Base-by-base conservation (phyloP, 257 asterid genomes). In the Lycium barbarum region DNA sequence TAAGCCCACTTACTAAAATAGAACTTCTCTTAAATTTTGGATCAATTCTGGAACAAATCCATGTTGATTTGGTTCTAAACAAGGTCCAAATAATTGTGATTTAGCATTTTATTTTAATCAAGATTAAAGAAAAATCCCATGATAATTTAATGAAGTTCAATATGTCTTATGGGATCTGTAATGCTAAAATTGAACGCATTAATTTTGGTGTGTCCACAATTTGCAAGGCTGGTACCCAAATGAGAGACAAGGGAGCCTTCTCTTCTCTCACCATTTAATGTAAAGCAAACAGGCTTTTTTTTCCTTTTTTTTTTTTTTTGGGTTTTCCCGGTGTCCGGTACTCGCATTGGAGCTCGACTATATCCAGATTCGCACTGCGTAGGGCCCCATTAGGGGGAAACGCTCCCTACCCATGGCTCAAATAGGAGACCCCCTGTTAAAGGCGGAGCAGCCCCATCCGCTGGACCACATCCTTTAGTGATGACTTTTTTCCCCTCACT, bases 191-290 rank as follows among this genome's bases (percentile, higher is more conserved):
- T 62, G 70, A 62, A 22, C 7, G 22, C 71, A 65, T 11, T 26
- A 65, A 65, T 65, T 65, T 26, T 65, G 43, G 43, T 26, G 71
- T 63, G 72, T 65, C 18, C 72, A 65, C 72, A 65, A 65, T 65
- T 65, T 65, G 72, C 72, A 65, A 65, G 15, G 43, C 43, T 11
- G 10, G 70, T 63, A 63, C 40, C 70, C 40, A 63, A 10, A 65
- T 26, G 9, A 65, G 71, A 63, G 72, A 65, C 72, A 65, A 40
- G 45, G 45, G 45, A 40, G 45, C 45, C 45, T 40, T 3, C 45
- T 26, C 33, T n/a, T 38, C 43, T 38, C 2, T 38, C 43, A 38
- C 43, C 45, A 40, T 40, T 65, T 65, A 65, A 26, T 65, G 26
- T 65, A 65, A 26, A 65, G 72, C 43, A 65, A 26, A 13, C 43